These are phyloP conservation scores for Carex pumila DNA, from an alignment of 176 grass and related monocot genomes.

Conservation along the genomic window DNA sequence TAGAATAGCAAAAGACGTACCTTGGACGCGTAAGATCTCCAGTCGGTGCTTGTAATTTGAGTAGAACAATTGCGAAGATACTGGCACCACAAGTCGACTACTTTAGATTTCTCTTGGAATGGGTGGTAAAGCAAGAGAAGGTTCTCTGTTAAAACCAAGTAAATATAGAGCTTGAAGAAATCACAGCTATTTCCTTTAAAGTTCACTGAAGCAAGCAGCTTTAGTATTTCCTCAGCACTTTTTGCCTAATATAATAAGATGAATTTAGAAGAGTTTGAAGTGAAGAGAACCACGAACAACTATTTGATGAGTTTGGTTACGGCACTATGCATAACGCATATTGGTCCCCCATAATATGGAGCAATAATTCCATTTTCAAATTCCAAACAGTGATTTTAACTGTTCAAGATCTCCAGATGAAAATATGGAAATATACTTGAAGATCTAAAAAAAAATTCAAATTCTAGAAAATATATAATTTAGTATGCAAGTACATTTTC, in stretches of 20 bases:
- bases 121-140: slow-evolving; percentile 46
- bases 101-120: slow-evolving; percentile 33
- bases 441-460: no score
- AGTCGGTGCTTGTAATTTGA: slow-evolving; percentile 66
- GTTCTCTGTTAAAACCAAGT: slow-evolving; percentile 68
- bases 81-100: slow-evolving; percentile 50
- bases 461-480: no score
- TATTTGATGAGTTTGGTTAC: background rate
- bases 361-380: no score
- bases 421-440: no score
- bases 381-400: no score
- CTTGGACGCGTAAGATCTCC: slow-evolving; percentile 81
- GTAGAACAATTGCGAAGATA: slow-evolving; percentile 64
- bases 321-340: no score
- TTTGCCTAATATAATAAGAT: slow-evolving; percentile 33
- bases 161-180: slow-evolving; percentile 53
- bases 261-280: background rate
- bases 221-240: slow-evolving; percentile 45
- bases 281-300: background rate
- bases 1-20: slow-evolving; percentile 16
- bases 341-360: no score
- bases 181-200: slow-evolving; percentile 67
- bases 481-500: no score
- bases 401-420: no score
- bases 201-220: slow-evolving; percentile 45